Evolutionary conservation across 1,284 basidiomycete species (phyloP), one percentile per base, ranked within the genome.

Genomic region (Moesziomyces aphidis): DNA sequence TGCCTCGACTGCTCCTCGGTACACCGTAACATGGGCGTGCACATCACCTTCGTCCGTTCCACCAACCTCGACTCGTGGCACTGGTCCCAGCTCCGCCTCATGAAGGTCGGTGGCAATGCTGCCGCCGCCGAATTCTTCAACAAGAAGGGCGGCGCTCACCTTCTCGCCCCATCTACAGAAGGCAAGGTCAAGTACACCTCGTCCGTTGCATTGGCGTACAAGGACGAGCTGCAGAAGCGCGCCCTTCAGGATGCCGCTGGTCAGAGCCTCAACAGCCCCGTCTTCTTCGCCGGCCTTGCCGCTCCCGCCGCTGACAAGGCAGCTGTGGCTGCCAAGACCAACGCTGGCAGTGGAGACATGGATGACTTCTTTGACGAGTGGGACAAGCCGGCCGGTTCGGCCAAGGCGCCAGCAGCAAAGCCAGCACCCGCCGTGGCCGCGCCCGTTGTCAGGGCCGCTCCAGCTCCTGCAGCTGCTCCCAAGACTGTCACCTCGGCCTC

Each of bases 31-130:
- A 91, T 98, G 90, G 96, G 96, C 78, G 97, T 99, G 21, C 96
- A 99, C 85, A 95, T 99, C 86, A 93, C 91, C 74, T 99, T 99
- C 84, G 96, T 99, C 49, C 89, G 95, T 76, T 98, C 96, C 15
- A 98, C 95, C 71, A 98, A 96, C 86, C 90, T 99, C 59, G 96
- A 99, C 86, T 91, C 90, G 62, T 99, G 96, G 96, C 91, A 94
- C 75, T 89, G 95, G 77, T 87, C 88, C 61, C 96, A 99, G 86
- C 88, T 99, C 34, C 91, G 96, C 26, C 92, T 91, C 6, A 96
- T 99, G 93, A 98, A 99, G 87, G 90, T 95, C 45, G 95, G 94
- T 47, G 96, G 96, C 8, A 99, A 99, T 85, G 89, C 89, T 19
- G 90, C 91, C n/a, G 93, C 94, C 4, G 89, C 88, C 24, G 94